Evolutionary conservation across 164 flowering plant genomes (phyloP), one percentile per base, ranked within the genome.

Genomic region (Chloranthus sessilifolius): DNA sequence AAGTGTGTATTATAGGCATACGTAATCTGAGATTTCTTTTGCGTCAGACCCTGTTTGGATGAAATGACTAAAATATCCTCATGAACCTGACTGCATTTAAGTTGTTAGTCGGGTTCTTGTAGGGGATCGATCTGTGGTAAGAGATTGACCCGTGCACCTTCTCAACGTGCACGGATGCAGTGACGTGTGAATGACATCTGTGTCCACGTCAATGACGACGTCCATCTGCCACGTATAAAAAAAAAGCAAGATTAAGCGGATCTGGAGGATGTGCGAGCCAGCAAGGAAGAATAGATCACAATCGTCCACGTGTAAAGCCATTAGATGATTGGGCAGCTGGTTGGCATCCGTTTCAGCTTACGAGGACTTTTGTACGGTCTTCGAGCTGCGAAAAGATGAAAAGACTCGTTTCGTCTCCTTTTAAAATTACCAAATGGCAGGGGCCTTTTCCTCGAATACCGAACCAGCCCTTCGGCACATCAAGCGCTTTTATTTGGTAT

Each of bases 191-290:
- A 3, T 5, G 40, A 36, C 43, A 8, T 2, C 19, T 4, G 22
- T 21, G n/a, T n/a, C n/a, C n/a, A n/a, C n/a, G n/a, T n/a, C n/a
- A n/a, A n/a, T n/a, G n/a, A 3, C 7, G 45, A 22, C 45, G 25
- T 14, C 6, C 9, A 2, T 0, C 6, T 17, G 14, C 47, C 29
- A 24, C 47, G 29, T 9, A 23, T 23, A 24, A 24, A 24, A 24
- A 14, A 9, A 7, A 12, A n/a, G n/a, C n/a, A 25, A 42, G 45
- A 21, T 23, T 1, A 14, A 5, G 47, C 2, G 28, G 37, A 47
- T 29, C 37, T 17, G 36, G 14, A 23, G 50, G 28, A 23, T 23
- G n/a, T 47, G 50, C 50, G n/a, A 30, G 50, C 36, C 37, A 29
- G 50, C 50, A n/a, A 30, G 49, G 49, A 45, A 9, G 15, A 27